These are phyloP conservation scores for Schwanniomyces etchellsii DNA, from an alignment of 1,139 yeast species.

Conservation along the genomic window DNA sequence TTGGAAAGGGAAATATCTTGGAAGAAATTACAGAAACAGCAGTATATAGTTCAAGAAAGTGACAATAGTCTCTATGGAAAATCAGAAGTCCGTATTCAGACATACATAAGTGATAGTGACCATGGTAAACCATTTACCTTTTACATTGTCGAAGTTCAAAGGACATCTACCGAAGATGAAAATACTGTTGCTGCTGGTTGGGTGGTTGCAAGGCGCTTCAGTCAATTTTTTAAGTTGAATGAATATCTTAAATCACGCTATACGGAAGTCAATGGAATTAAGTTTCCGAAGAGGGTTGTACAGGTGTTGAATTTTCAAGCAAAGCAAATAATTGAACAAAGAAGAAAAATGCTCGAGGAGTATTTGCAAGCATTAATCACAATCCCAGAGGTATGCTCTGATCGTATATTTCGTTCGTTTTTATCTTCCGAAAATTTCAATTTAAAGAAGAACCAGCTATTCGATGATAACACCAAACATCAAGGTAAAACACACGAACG, in stretches of 20 bases:
- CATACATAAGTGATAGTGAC: slow-evolving; percentile 56
- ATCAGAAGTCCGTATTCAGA: slow-evolving; percentile 59
- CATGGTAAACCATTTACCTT: slow-evolving; percentile 57
- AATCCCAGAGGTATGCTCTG: slow-evolving; percentile 68
- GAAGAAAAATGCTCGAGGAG: slow-evolving; percentile 55
- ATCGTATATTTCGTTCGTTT: slow-evolving; percentile 67
- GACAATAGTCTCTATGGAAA: slow-evolving; percentile 75
- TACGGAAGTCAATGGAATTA: slow-evolving; percentile 43
- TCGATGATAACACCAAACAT: slow-evolving; percentile 16
- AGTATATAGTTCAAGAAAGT: slow-evolving; percentile 75
- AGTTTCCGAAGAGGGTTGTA: slow-evolving; percentile 59
- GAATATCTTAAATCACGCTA: slow-evolving; percentile 55
- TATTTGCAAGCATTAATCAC: slow-evolving; percentile 55
- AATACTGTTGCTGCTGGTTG: slow-evolving; percentile 65
- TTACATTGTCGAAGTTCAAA: slow-evolving; percentile 74
- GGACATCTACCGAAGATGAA: slow-evolving; percentile 37
- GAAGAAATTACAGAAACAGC: slow-evolving; percentile 73
- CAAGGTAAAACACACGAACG: slow-evolving; percentile 8
- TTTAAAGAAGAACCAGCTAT: slow-evolving; percentile 29
- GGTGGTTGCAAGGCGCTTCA: slow-evolving; percentile 84
- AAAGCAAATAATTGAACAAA: slow-evolving; percentile 55
- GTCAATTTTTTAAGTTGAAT: slow-evolving; percentile 73
- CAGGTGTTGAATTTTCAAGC: slow-evolving; percentile 64
- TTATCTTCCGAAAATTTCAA: slow-evolving; percentile 67
- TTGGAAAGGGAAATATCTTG: slow-evolving; percentile 64